Evolutionary conservation across 2,329 filamentous ascomycete genomes (phyloP), one percentile per base, ranked within the genome.

Genomic region (Davidsoniella neocaledoniae): DNA sequence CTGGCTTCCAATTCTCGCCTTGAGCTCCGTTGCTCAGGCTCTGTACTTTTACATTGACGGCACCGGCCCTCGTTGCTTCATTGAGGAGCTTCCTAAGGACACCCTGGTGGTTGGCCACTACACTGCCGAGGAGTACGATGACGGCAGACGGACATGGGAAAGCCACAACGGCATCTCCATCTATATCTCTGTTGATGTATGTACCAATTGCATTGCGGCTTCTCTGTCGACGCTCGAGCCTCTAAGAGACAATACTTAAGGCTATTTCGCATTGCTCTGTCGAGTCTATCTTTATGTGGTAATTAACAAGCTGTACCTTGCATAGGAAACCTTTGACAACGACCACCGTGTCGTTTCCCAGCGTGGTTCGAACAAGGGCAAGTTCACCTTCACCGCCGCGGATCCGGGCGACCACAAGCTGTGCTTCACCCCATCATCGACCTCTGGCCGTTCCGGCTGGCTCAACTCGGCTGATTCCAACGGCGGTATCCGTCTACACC

Each of bases 1-100:
- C 53, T 65, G 83, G 60, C 68, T 84, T 54, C 67, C 83, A 53
- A 66, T 86, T 57, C 71, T 86, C 60, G 72, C 81, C 54, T 70
- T 88, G 65, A 68, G 69, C 64, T 67, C 72, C 51, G 68, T 74
- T 53, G 78, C 83, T 55, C 83, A 87, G 63, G 87, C 88, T 51
- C 76, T 98, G 53, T 90, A 94, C 78, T 94, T 98, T 74, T 96
- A 84, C 72, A 81, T 96, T 65, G 87, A 96, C 64, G 85, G 83
- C 60, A 75, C 76, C 46, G 70, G 77, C 56, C 82, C 86, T 57
- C 95, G 93, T 70, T 98, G 91, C 69, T 98, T 98, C 78, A 94
- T 84, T 69, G 91, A 98, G 70, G 90, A 96, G 67, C 76, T 98
- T 53, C 88, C 91, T 57, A 95, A 96, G 72, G 90, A 94, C 66